Evolutionary conservation across 2,329 filamentous ascomycete species (phyloP), one percentile per base, ranked within the genome.

Genomic region (Chaetomium olivaceum): DNA sequence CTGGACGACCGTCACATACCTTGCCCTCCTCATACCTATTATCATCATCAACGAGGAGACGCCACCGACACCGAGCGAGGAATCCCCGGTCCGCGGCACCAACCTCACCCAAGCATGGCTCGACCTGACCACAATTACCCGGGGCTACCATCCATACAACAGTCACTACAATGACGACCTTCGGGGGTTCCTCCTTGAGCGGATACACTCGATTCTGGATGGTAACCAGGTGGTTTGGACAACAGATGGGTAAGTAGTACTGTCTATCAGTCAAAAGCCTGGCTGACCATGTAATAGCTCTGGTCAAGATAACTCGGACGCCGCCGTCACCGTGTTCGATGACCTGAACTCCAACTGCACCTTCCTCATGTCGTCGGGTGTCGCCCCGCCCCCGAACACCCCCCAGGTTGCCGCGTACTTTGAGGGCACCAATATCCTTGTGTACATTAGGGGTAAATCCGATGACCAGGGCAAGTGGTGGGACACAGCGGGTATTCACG

Each of bases 371-470:
- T 76, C 73, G 2, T 76, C 77, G 14, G 60, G 65, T 19, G 57
- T 69, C 7, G 67, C 65, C 4, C 58, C 65, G 6, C 43, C 60
- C 51, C 58, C 67, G 11, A 55, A 39, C 27, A 58, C 43, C 4
- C 66, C 67, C 14, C 63, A 65, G 23, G 62, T 68, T 57, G 86
- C 79, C 29, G 86, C 92, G 31, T 97, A 98, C 75, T 97, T 96
- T 72, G 93, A 98, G 78, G 91, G 92, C 36, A 94, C 87, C 68
- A 99, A 98, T 73, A 88, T 97, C 70, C 89, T 97, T 68, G 89
- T 97, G 46, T 97, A 97, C 73, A 91, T 99, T 65, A 89, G 91
- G 55, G 95, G 95, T 36, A 87, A 83, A 46, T 86, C 93, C 61
- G 92, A 94, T 70, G 86, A 89, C 29, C 80, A 85, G 33, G 88